Evolutionary conservation across 805 yeast genomes (phyloP), one percentile per base, ranked within the genome.

Genomic region (Vanderwaltozyma tropicalis): DNA sequence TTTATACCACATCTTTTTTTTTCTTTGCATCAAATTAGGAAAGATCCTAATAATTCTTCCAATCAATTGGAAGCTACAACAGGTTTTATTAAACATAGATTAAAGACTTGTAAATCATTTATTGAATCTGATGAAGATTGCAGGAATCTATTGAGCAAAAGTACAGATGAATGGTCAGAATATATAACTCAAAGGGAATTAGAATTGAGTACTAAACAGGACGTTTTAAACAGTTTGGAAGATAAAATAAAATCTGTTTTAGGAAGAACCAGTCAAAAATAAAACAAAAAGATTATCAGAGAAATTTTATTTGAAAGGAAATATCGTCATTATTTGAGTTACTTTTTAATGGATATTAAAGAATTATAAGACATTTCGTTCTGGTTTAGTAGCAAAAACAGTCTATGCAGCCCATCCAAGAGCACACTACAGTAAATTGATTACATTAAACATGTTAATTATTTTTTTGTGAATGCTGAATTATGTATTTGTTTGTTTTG

Each of bases 1-100:
- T 58, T 58, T 38, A 52, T 58, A 28, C 61, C 63, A 15, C 59
- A 55, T 39, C 45, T 58, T 3, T 58, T 52, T 42, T 55, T 55
- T 34, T 48, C 59, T 5, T 28, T 58, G 26, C 44, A 57, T 30
- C 57, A 57, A 37, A 46, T 58, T n/a, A 49, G 49, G 20, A 58
- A 53, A 39, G 57, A 57, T 20, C 59, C 61, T 14, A 53, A 54
- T 34, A 55, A 48, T 36, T 48, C 55, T 19, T 44, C 53, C 15
- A 54, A 55, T 39, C 56, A 55, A 22, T 42, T 58, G 14, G 62
- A 55, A 33, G 44, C 52, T 1, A 45, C 58, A 12, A 55, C 61
- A 1, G 55, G 58, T 16, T 50, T 53, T 19, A 58, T 58, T 12
- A 53, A 52, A 20, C 61, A 57, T 35, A 48, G 61, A 31, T 38